Conservation (phyloP, 2,329 filamentous ascomycete genomes). For the Chrysoporthe cubensis region DNA sequence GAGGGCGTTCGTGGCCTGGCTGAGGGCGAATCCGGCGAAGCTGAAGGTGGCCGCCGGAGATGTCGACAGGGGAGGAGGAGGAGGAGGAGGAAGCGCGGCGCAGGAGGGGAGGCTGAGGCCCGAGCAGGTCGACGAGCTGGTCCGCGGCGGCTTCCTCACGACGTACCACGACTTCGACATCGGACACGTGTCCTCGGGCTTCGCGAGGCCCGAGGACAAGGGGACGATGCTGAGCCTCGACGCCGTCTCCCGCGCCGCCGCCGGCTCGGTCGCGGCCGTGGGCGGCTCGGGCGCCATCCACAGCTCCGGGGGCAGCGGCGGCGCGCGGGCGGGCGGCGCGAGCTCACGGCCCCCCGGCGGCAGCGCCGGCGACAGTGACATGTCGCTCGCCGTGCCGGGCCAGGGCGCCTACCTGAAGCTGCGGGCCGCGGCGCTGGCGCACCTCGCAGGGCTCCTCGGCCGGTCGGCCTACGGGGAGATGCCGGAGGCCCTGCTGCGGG, state of each 20-base stretch:
- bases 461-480: slow-evolving; percentile 65
- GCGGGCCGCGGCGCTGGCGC: slow-evolving; percentile 61
- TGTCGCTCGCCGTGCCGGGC: slow-evolving; percentile 67
- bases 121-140: slow-evolving; percentile 59
- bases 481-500: slow-evolving; percentile 63
- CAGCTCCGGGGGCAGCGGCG: slow-evolving; percentile 60
- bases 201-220: slow-evolving; percentile 56
- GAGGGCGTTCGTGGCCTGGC: slow-evolving; percentile 54
- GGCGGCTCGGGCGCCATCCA: slow-evolving; percentile 70
- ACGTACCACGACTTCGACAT: slow-evolving; percentile 42
- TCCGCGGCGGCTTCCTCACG: slow-evolving; percentile 71
- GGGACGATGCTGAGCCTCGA: slow-evolving; percentile 64
- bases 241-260: slow-evolving; percentile 65
- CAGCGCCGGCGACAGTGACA: slow-evolving; percentile 39
- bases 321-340: slow-evolving; percentile 29
- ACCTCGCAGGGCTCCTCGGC: slow-evolving; percentile 59
- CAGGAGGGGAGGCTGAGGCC: slow-evolving; percentile 40
- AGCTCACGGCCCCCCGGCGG: slow-evolving; percentile 43
- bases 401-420: slow-evolving; percentile 71
- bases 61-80: neutral
- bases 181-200: slow-evolving; percentile 41
- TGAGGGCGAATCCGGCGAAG: slow-evolving; percentile 55
- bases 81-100: too few relatives aligned
- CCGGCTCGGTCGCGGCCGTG: slow-evolving; percentile 70
- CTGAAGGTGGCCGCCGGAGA: slow-evolving; percentile 35